Conservation (phyloP, 192 early-diverging fungal species). For the Podila minutissima region DNA sequence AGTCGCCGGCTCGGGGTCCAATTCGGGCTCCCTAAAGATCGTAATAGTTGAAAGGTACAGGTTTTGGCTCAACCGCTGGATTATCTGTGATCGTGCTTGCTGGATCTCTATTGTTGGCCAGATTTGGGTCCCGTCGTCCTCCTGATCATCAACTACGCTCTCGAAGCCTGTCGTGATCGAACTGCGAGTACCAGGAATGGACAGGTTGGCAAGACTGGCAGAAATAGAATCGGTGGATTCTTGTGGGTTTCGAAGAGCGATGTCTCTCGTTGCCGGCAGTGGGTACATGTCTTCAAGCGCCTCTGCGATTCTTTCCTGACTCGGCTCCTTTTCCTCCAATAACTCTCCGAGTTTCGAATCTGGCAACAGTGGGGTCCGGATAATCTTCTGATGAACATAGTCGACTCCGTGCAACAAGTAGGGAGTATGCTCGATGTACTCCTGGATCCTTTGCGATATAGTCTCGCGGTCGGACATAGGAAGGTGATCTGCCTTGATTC, state of each 20-base stretch:
- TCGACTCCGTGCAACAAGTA: no score
- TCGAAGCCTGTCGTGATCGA: neutral
- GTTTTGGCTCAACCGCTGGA: neutral
- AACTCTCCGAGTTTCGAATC: neutral
- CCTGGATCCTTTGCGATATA: neutral
- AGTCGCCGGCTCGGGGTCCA: neutral
- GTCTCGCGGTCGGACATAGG: neutral
- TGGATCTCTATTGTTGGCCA: neutral
- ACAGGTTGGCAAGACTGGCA: neutral
- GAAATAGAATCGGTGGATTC: neutral
- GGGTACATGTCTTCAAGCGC: neutral
- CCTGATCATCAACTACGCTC: neutral
- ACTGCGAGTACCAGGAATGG: neutral
- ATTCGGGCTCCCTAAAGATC: neutral
- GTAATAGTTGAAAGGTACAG: neutral
- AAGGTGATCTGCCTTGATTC: neutral
- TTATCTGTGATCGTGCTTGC: neutral
- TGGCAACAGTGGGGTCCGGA: neutral
- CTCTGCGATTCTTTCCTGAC: neutral
- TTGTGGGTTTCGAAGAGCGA: neutral
- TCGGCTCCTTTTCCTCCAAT: neutral
- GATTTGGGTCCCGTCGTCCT: neutral
- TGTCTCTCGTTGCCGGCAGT: neutral
- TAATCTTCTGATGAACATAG: neutral
- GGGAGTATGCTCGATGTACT: neutral